Conservation (phyloP, 139 green algal species). For the Chlorella sorokiniana region DNA sequence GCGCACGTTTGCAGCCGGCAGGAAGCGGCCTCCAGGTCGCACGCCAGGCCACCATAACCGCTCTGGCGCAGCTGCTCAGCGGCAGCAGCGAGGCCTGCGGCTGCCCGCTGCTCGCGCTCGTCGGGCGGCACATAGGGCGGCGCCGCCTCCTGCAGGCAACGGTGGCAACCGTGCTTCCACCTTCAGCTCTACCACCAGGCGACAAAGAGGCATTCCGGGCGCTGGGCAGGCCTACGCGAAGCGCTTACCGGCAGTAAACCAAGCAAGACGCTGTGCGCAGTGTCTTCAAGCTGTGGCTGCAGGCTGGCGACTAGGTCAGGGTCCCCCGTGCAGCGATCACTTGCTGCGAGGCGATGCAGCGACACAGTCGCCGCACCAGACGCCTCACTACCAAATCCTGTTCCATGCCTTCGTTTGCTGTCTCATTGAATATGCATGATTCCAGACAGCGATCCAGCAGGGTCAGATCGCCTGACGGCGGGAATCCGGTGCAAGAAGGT, state of each 20-base stretch:
- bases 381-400: background rate
- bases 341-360: background rate
- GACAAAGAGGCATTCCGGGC: too few relatives aligned
- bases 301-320: background rate
- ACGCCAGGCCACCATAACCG: slow-evolving; percentile 4
- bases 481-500: too few relatives aligned
- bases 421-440: background rate
- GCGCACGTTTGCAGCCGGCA: background rate
- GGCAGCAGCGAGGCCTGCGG: background rate
- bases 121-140: slow-evolving; percentile 1
- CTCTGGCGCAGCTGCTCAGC: background rate
- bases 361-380: background rate
- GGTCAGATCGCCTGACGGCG: too few relatives aligned
- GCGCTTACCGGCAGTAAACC: slow-evolving; percentile 1
- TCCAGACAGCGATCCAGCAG: background rate
- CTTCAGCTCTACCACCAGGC: background rate
- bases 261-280: slow-evolving; percentile 13
- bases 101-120: background rate
- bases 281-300: slow-evolving; percentile 13
- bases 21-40: background rate
- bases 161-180: background rate
- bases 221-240: background rate
- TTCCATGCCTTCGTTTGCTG: background rate
- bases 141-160: background rate
- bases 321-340: background rate